Percentiles rank a stretch among this genome's conserved stretches.
These are phyloP conservation scores for Coprinopsis strossmayeri DNA, from an alignment of 768 basidiomycete genomes.

Conservation along the genomic window DNA sequence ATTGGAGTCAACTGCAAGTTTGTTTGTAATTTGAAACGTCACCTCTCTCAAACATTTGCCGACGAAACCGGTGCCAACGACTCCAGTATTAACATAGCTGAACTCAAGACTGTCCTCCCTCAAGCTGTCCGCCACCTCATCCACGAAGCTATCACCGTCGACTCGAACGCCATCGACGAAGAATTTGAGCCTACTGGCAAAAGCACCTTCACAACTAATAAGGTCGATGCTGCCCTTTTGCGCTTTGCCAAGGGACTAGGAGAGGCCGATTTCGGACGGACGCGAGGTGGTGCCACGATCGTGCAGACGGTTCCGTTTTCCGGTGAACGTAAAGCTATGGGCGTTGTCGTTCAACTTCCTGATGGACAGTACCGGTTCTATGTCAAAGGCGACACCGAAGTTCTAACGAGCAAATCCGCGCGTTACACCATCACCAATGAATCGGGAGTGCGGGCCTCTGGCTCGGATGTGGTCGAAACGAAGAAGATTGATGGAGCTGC, in stretches of 20 bases:
- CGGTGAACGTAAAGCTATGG: slow-evolving; percentile 92
- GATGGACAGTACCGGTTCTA: slow-evolving; percentile 60
- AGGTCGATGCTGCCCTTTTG: slow-evolving; percentile 91
- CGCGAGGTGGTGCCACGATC: slow-evolving; percentile 53
- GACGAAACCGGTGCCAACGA: slow-evolving; percentile 56
- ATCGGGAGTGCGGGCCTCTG: slow-evolving; percentile 18
- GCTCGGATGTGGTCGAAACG: slow-evolving; percentile 40
- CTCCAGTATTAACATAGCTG: slow-evolving; percentile 77
- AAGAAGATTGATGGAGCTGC: slow-evolving; percentile 58
- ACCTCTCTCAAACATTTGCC: slow-evolving; percentile 65
- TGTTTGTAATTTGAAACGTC: slow-evolving; percentile 69
- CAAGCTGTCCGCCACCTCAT: slow-evolving; percentile 58
- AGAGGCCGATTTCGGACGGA: slow-evolving; percentile 67
- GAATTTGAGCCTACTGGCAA: slow-evolving; percentile 58
- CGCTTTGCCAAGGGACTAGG: slow-evolving; percentile 75
- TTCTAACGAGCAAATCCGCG: slow-evolving; percentile 72
- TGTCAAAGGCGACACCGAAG: slow-evolving; percentile 92
- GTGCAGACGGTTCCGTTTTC: slow-evolving; percentile 93
- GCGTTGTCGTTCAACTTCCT: slow-evolving; percentile 66
- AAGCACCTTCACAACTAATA: slow-evolving; percentile 75
- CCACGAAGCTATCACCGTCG: slow-evolving; percentile 83
- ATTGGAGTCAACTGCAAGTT: slow-evolving; percentile 94
- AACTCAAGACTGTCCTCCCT: slow-evolving; percentile 60
- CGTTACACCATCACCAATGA: slow-evolving; percentile 63
- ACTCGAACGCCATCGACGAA: slow-evolving; percentile 95